Evolutionary conservation across 2,329 filamentous ascomycete species (phyloP).

Genomic region (Penicillium sp.): DNA sequence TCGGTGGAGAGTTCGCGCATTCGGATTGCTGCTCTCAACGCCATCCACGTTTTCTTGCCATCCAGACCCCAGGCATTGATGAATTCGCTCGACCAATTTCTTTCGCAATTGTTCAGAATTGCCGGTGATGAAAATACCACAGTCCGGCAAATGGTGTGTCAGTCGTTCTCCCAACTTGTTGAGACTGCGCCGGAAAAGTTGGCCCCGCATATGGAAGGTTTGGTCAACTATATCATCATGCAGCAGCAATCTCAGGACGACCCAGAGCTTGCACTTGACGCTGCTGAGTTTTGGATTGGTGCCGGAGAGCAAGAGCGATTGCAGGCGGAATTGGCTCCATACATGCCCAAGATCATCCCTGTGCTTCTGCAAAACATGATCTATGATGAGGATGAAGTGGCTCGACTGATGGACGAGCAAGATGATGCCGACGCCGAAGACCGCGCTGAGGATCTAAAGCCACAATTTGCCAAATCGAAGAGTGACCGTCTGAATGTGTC

Average conservation of each 20-base stretch:
- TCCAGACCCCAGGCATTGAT: constrained; percentile 79
- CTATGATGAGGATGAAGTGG: constrained; percentile 90
- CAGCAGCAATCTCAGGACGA: constrained; percentile 82
- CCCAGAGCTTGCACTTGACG: constrained; percentile 86
- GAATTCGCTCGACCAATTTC: constrained; percentile 73
- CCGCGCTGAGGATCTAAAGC: constrained; percentile 84
- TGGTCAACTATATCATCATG: constrained; percentile 88
- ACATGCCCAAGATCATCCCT: constrained; percentile 80
- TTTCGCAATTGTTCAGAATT: constrained; percentile 78
- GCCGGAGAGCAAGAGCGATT: constrained; percentile 83
- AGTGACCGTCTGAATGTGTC: constrained; percentile 57
- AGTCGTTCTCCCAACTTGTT: constrained; percentile 86
- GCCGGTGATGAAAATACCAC: constrained; percentile 74
- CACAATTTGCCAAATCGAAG: constrained; percentile 76
- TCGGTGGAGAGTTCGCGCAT: constrained; percentile 73
- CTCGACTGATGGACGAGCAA: constrained; percentile 75
- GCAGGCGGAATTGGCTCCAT: constrained; percentile 71
- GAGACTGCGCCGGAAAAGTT: constrained; percentile 89
- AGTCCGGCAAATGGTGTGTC: constrained; percentile 88
- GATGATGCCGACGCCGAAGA: constrained; percentile 93
- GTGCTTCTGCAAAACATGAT: constrained; percentile 93
- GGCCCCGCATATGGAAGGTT: constrained; percentile 76
- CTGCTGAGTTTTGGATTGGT: constrained; percentile 95
- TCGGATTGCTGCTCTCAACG: constrained; percentile 72
- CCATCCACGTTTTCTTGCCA: constrained; percentile 88